These are phyloP conservation scores for Vitis cinerea DNA, from an alignment of 164 flowering plant species.

Conservation along the genomic window DNA sequence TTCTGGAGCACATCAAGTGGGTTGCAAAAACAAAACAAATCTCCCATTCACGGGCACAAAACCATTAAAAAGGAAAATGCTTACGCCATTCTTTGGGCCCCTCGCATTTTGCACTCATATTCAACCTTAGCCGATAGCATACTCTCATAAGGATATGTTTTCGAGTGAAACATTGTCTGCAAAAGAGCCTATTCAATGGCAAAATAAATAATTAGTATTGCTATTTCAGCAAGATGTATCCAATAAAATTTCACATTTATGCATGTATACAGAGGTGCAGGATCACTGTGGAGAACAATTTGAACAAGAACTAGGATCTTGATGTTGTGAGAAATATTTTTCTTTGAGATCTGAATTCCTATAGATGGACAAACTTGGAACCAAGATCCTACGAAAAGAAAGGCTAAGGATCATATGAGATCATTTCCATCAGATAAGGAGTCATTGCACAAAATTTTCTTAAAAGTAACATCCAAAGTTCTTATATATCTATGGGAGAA, in stretches of 20 bases:
- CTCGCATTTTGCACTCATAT: conserved; percentile 89
- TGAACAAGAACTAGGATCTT: too few relatives aligned
- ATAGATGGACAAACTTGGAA: background rate
- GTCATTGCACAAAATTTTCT: background rate
- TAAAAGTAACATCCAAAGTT: background rate
- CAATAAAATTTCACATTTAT: background rate
- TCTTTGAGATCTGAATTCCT: too few relatives aligned
- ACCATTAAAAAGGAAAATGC: conserved; percentile 22
- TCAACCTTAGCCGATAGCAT: conserved; percentile 84
- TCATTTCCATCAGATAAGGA: too few relatives aligned
- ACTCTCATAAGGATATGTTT: conserved; percentile 61
- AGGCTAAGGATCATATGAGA: background rate
- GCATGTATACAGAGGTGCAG: background rate
- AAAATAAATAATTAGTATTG: conserved; percentile 2
- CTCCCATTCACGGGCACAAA: background rate
- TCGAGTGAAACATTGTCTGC: conserved; percentile 86
- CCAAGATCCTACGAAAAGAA: background rate
- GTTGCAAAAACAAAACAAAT: background rate
- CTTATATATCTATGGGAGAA: background rate
- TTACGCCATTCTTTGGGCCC: conserved; percentile 99
- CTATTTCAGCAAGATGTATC: background rate
- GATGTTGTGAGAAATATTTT: too few relatives aligned
- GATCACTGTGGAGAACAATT: background rate
- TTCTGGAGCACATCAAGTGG: background rate
- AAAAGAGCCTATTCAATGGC: conserved; percentile 63